phyloP scores from a whole-genome alignment of 306 rosid species.

The Oxytropis ochrocephala region DNA sequence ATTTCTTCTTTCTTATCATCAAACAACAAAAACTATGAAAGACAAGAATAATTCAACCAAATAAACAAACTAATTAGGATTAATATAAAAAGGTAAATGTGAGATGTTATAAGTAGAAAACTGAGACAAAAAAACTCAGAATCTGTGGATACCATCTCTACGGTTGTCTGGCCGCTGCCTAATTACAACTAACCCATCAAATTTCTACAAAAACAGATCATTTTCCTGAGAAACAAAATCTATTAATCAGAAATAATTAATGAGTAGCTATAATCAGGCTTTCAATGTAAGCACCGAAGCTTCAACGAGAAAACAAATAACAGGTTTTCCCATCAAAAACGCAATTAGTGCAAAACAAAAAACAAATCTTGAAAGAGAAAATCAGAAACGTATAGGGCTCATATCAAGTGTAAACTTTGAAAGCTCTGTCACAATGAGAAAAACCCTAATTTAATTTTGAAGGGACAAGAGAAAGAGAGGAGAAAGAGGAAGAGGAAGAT shows the following conservation, averaged over 20 bases:
- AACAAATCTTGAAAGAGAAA: no score
- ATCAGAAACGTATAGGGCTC: slow-evolving; percentile 31
- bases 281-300: slow-evolving; percentile 47
- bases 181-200: slow-evolving; percentile 6
- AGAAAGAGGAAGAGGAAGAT: neutral
- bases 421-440: slow-evolving; percentile 42
- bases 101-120: neutral
- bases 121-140: slow-evolving; percentile 28
- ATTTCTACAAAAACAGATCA: neutral
- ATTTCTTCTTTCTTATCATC: no score
- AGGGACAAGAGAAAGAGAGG: neutral
- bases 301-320: slow-evolving; percentile 24
- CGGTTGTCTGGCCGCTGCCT: slow-evolving; percentile 97
- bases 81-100: neutral
- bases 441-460: slow-evolving; percentile 4
- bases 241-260: neutral
- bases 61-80: neutral
- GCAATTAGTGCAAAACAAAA: slow-evolving; percentile 36
- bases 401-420: slow-evolving; percentile 62
- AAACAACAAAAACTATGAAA: no score
- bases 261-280: slow-evolving; percentile 19
- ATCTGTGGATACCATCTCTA: slow-evolving; percentile 86
- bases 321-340: slow-evolving; percentile 17
- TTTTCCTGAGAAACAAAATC: neutral
- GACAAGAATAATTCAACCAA: no score